Percentiles rank a stretch among this genome's conserved stretches.
These are phyloP conservation scores for Aspergillus puulaauensis DNA, from an alignment of 2,329 filamentous ascomycete species.

Conservation along the genomic window DNA sequence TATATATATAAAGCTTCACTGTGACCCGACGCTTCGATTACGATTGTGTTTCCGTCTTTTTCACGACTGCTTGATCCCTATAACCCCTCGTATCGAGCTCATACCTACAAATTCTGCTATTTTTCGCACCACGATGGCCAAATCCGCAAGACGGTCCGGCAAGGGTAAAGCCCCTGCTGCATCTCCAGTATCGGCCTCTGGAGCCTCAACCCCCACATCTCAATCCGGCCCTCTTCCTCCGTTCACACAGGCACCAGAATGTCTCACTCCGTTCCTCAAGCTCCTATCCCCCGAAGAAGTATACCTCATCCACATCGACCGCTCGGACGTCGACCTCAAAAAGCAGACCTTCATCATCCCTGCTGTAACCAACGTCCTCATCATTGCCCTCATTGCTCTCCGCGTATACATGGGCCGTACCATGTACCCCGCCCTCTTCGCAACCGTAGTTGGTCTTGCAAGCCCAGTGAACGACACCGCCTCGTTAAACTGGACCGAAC, in stretches of 20 bases:
- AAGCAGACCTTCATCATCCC: slow-evolving; percentile 80
- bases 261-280: slow-evolving; percentile 65
- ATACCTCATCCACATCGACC: slow-evolving; percentile 84
- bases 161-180: slow-evolving; percentile 30
- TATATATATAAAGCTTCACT: slow-evolving; percentile 4
- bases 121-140: slow-evolving; percentile 30
- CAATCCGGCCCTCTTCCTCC: slow-evolving; percentile 55
- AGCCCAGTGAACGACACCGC: slow-evolving; percentile 64
- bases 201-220: slow-evolving; percentile 33
- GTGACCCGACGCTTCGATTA: background rate
- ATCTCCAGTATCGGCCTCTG: slow-evolving; percentile 25
- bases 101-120: background rate
- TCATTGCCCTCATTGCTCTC: slow-evolving; percentile 64
- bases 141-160: slow-evolving; percentile 30
- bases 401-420: slow-evolving; percentile 69
- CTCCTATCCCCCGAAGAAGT: slow-evolving; percentile 67
- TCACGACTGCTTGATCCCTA: background rate
- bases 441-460: slow-evolving; percentile 63
- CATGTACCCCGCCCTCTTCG: slow-evolving; percentile 68
- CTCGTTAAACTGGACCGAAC: slow-evolving; percentile 56
- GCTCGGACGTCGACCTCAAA: slow-evolving; percentile 68
- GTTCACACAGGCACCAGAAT: slow-evolving; percentile 65
- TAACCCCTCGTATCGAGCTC: background rate
- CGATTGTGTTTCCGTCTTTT: background rate
- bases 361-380: slow-evolving; percentile 69